Base-by-base conservation (phyloP, 2,329 filamentous ascomycete species). In the Aspergillus tanneri region DNA sequence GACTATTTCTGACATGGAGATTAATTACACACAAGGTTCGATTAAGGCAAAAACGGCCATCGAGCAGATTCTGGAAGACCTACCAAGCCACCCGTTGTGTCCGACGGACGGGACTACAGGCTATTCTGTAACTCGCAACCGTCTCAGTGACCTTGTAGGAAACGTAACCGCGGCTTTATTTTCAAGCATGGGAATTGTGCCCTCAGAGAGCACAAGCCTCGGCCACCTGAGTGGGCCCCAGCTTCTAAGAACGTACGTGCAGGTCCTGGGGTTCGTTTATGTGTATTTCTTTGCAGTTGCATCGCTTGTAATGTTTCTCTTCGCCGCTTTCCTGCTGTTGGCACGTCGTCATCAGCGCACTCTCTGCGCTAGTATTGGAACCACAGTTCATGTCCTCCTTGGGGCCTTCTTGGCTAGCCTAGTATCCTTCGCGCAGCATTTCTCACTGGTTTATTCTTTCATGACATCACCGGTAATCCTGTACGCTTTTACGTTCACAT, bases 101-200 rank as follows among this genome's bases (percentile, higher is more conserved):
- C 58, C 61, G 2, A 55, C 48, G 12, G 34, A 50, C 10, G 47
- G 46, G 22, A 46, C 52, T 14, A 47, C 47, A n/a, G 47, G 43
- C 19, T 64, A 61, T 25, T 42, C 55, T 19, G 53, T 66, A 28
- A 63, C 58, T 8, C 52, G 59, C 10, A 57, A 66, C 24, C 53
- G 59, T 19, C 60, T 68, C 21, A 61, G 62, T 27, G 58, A 70
- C 38, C 55, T 71, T 18, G 62, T 70, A 37, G 67, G 68, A 11
- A 72, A 72, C 34, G 69, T 72, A 14, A 72, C 69, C 6, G 67
- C 67, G 0, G 66, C 67, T 19, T 58, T 71, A 3, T 71, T 72
- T 49, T 65, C 69, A 10, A 72, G 66, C 45, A 71, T 72, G 67
- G 65, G 64, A 4, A 67, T 71, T 12, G 62, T 61, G 12, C 68